phyloP scores from a whole-genome alignment of 208 protist species.

The Acanthamoeba polyphaga region DNA sequence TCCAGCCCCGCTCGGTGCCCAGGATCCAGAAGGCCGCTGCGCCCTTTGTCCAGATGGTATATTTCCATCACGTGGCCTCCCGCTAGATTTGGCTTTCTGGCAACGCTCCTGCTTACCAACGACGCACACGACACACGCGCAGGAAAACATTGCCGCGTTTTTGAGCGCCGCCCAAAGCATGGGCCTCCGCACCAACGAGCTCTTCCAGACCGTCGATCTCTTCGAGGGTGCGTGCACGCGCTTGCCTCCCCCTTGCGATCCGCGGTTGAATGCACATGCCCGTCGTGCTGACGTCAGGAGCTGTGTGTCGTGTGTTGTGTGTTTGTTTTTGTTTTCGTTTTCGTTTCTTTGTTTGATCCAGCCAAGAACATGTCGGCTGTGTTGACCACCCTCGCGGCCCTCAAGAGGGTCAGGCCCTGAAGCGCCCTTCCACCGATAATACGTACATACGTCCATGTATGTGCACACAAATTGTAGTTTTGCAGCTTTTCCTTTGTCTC shows the following conservation, averaged over 20 bases:
- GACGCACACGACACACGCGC: too few relatives aligned
- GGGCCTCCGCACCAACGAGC: constrained; percentile 77
- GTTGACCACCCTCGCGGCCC: not conserved
- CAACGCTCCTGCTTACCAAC: too few relatives aligned
- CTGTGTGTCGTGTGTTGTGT: too few relatives aligned
- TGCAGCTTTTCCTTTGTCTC: too few relatives aligned
- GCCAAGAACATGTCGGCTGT: constrained; percentile 65
- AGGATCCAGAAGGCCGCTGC: constrained; percentile 36
- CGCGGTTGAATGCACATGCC: not conserved
- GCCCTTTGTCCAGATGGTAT: constrained; percentile 25
- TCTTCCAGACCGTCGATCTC: constrained; percentile 86
- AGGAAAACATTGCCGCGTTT: constrained; percentile 80
- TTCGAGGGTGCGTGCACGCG: constrained; percentile 46
- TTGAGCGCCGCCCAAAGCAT: constrained; percentile 52
- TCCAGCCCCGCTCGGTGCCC: not conserved
- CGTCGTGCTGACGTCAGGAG: not conserved
- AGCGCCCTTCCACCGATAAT: not conserved
- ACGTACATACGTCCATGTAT: too few relatives aligned
- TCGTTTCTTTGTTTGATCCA: not conserved
- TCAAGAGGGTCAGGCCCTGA: constrained; percentile 25
- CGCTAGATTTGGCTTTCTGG: not conserved
- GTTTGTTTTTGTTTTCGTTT: not conserved
- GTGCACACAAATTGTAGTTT: too few relatives aligned
- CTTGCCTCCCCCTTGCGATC: not conserved
- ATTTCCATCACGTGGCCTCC: not conserved